phyloP scores from a whole-genome alignment of 352 stramenopile genomes.

The Phytophthora sp. region DNA sequence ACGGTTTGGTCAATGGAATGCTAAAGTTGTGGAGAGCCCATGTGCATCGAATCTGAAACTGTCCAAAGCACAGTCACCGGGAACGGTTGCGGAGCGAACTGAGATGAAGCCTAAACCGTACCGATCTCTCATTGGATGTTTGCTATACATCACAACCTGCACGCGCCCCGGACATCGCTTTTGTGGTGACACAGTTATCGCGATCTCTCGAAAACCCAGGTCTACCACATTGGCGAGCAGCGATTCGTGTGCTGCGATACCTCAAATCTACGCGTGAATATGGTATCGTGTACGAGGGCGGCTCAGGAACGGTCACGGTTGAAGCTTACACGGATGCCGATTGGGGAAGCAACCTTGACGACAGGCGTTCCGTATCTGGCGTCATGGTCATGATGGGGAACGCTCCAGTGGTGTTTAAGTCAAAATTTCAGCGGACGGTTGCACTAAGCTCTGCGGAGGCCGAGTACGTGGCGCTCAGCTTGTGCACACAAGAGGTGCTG shows the following conservation, averaged over 20 bases:
- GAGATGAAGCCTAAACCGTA: slow-evolving; percentile 11
- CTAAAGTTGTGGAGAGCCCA: slow-evolving; percentile 9
- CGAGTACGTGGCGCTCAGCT: slow-evolving; percentile 10
- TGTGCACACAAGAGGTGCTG: slow-evolving; percentile 1
- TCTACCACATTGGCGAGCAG: neutral
- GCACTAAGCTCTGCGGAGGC: slow-evolving; percentile 6
- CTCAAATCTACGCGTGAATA: neutral
- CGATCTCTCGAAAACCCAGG: slow-evolving; percentile 1
- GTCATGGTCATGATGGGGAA: slow-evolving; percentile 5
- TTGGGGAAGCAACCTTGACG: too few species aligned
- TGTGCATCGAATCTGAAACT: neutral
- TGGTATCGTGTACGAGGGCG: slow-evolving; percentile 7
- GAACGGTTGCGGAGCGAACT: neutral
- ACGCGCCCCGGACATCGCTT: slow-evolving; percentile 7
- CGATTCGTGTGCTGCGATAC: slow-evolving; percentile 8
- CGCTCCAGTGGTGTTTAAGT: slow-evolving; percentile 5
- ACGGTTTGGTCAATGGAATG: slow-evolving; percentile 16
- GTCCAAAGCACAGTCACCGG: slow-evolving; percentile 2
- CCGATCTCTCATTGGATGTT: slow-evolving; percentile 7
- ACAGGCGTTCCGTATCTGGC: too few species aligned
- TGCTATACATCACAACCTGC: slow-evolving; percentile 19
- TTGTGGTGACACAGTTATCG: slow-evolving; percentile 9
- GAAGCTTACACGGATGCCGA: too few species aligned
- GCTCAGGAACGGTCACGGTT: too few species aligned
- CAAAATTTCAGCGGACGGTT: slow-evolving; percentile 2